Evolutionary conservation across 2,329 filamentous ascomycete species (phyloP).

Genomic region (Shiraia sp.): DNA sequence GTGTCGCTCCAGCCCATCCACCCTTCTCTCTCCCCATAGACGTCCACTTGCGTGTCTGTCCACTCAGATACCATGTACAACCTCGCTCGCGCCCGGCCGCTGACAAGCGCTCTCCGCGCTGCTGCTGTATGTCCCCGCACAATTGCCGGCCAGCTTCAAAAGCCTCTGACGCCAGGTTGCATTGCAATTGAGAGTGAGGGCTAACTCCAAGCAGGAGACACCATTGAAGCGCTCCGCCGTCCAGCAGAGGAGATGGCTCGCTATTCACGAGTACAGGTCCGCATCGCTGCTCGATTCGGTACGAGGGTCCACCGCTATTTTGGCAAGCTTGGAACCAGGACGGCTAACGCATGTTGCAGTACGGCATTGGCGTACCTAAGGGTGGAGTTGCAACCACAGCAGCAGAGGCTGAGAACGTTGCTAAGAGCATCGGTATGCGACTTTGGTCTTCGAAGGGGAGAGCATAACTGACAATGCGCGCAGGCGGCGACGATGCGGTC

Average conservation of each 20-base stretch:
- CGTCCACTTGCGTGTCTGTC: constrained; percentile 28
- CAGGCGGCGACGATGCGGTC: constrained; percentile 88
- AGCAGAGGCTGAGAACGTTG: constrained; percentile 87
- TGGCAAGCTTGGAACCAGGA: constrained; percentile 6
- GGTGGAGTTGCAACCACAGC: constrained; percentile 82
- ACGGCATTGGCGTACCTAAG: constrained; percentile 91
- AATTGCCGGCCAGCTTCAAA: constrained; percentile 18
- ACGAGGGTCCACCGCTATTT: constrained; percentile 28
- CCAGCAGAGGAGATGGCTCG: constrained; percentile 86
- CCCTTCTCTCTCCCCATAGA: constrained; percentile 16
- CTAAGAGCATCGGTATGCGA: constrained; percentile 77
- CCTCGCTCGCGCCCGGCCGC: constrained; percentile 73
- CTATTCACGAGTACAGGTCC: constrained; percentile 98
- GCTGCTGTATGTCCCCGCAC: constrained; percentile 64
- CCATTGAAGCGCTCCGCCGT: constrained; percentile 60
- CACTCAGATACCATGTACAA: constrained; percentile 74
- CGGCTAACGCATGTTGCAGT: constrained; percentile 59
- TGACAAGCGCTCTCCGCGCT: constrained; percentile 78
- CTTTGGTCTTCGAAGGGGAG: constrained; percentile 18
- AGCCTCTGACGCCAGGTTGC: constrained; percentile 38
- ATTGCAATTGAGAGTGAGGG: constrained; percentile 23
- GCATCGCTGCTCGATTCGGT: constrained; percentile 81
- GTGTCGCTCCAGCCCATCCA: constrained; percentile 29
- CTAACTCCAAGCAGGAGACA: constrained; percentile 56
- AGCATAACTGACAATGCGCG: constrained; percentile 29